Evolutionary conservation across 163 green algal genomes (phyloP).

Genomic region (Volvox carteri): DNA sequence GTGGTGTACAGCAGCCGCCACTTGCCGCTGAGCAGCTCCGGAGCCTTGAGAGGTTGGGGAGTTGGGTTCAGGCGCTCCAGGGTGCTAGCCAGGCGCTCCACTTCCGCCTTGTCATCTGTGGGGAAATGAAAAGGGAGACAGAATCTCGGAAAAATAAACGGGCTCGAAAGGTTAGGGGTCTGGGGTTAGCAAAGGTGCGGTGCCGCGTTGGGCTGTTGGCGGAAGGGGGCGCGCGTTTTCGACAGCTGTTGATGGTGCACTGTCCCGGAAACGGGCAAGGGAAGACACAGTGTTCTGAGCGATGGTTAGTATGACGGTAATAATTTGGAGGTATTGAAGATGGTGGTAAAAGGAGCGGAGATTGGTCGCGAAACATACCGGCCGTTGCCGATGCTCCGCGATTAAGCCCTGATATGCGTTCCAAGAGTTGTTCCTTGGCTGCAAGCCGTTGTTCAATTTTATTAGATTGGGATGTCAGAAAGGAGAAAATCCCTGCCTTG

Average conservation of each 20-base stretch:
- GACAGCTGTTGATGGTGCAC: not conserved
- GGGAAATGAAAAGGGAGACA: not conserved
- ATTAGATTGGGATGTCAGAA: not conserved
- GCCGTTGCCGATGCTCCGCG: conserved; percentile 60
- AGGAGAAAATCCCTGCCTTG: not conserved
- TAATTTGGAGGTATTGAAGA: too few species aligned
- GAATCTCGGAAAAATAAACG: too few species aligned
- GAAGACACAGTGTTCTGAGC: too few species aligned
- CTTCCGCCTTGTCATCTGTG: conserved; percentile 63
- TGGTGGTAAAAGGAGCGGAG: not conserved
- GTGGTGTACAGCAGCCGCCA: conserved; percentile 92
- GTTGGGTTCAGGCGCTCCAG: conserved; percentile 82
- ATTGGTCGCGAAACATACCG: not conserved
- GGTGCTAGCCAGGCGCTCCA: conserved; percentile 60
- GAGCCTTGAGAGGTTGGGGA: conserved; percentile 64
- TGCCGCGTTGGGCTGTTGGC: not conserved
- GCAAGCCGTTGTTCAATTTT: conserved; percentile 1
- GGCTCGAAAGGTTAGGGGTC: too few species aligned
- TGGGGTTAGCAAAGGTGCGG: not conserved
- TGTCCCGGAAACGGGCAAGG: not conserved
- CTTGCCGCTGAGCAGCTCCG: conserved; percentile 67
- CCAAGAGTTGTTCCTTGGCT: conserved; percentile 63
- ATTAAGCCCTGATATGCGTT: conserved; percentile 59
- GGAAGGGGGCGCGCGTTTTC: too few species aligned
- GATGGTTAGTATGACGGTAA: too few species aligned